Conservation (phyloP, 2,329 filamentous ascomycete species). For the Pleoardoris graminearum region DNA sequence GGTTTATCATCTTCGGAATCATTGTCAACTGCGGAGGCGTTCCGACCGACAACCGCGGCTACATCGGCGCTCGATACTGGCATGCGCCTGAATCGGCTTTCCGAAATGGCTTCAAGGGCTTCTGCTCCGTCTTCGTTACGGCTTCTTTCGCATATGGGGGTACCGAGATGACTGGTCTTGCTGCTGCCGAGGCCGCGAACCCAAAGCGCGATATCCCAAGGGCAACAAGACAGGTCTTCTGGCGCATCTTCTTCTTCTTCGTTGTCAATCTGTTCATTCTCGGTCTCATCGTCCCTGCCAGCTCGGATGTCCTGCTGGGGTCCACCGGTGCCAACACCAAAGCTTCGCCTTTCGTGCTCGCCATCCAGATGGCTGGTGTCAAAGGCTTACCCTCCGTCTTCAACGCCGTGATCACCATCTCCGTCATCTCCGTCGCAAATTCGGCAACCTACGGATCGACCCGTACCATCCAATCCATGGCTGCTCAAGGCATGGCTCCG, state of each 20-base stretch:
- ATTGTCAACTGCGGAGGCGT: conserved; percentile 63
- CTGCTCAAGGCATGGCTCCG: conserved; percentile 64
- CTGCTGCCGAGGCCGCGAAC: conserved; percentile 59
- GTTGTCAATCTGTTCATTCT: conserved; percentile 47
- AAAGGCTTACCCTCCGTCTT: conserved; percentile 63
- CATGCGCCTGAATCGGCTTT: conserved; percentile 56
- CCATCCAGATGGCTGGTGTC: conserved; percentile 64
- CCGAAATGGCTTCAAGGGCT: conserved; percentile 62
- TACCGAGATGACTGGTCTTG: conserved; percentile 63
- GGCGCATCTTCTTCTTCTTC: conserved; percentile 50
- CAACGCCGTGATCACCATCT: conserved; percentile 66
- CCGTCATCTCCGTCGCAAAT: conserved; percentile 62
- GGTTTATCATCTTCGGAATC: conserved; percentile 68
- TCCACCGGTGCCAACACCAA: conserved; percentile 38
- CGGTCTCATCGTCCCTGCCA: conserved; percentile 45
- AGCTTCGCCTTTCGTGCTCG: conserved; percentile 67
- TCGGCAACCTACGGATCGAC: conserved; percentile 59
- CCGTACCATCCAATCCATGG: conserved; percentile 59
- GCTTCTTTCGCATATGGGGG: conserved; percentile 64
- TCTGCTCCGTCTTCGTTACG: conserved; percentile 65
- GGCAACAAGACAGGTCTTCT: conserved; percentile 50
- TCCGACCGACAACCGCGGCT: conserved; percentile 57
- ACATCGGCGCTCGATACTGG: conserved; percentile 65
- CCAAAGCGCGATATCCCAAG: conserved; percentile 52
- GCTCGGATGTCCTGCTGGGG: conserved; percentile 35